phyloP scores from a whole-genome alignment of 192 early-diverging fungal genomes.

The Thoreauomyces humboldtii region DNA sequence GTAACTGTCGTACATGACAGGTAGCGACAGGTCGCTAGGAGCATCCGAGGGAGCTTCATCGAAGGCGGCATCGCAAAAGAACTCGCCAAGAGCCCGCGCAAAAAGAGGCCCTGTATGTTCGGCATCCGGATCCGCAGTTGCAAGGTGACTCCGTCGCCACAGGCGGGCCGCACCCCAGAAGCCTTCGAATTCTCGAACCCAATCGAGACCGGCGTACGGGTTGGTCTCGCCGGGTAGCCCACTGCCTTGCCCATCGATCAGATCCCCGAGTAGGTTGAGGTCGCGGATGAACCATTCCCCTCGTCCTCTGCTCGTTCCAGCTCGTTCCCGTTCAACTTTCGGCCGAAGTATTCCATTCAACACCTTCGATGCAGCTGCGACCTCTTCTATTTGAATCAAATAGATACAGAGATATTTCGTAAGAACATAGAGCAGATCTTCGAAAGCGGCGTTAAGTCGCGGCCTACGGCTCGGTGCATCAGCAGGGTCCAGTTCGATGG shows the following conservation, averaged over 20 bases:
- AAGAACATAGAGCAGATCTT: conserved; percentile 48
- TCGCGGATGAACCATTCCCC: conserved; percentile 39
- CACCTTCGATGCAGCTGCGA: conserved; percentile 19
- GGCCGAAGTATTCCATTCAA: conserved; percentile 33
- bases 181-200: conserved; percentile 32
- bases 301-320: conserved; percentile 27
- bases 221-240: conserved; percentile 2
- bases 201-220: conserved; percentile 32
- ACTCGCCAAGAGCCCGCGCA: conserved; percentile 33
- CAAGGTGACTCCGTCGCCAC: conserved; percentile 1
- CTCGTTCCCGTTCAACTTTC: conserved; percentile 31
- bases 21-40: not conserved
- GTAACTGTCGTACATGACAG: too few species aligned
- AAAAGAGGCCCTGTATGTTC: conserved; percentile 35
- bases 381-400: conserved; percentile 11
- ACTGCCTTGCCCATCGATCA: not conserved
- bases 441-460: conserved; percentile 31
- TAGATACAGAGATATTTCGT: conserved; percentile 44
- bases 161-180: conserved; percentile 33
- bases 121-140: conserved; percentile 1
- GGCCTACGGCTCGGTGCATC: not conserved
- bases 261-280: conserved; percentile 13
- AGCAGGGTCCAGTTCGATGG: not conserved
- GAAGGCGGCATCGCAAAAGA: conserved; percentile 11
- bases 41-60: not conserved